A percentile compares a stretch with the other conserved stretches of the same genome.
phyloP scores from a whole-genome alignment of 2,329 filamentous ascomycete genomes.

The Monosporascus cannonballus region DNA sequence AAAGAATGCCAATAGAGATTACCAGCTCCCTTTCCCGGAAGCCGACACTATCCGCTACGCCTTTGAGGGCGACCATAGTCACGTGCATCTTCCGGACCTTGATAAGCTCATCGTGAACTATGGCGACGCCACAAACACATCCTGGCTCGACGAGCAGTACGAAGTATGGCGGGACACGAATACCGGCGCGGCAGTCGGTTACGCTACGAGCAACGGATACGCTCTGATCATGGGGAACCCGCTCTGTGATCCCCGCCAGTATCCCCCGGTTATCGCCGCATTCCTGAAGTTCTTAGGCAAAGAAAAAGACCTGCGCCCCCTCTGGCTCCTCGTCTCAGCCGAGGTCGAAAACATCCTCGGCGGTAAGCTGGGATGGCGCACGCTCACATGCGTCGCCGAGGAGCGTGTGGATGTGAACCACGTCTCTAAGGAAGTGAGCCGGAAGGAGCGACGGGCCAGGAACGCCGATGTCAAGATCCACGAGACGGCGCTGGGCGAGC shows the following conservation, averaged over 20 bases:
- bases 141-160: slow-evolving; percentile 86
- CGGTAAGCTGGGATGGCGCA: slow-evolving; percentile 77
- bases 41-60: slow-evolving; percentile 71
- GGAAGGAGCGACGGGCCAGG: slow-evolving; percentile 74
- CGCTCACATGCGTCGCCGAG: slow-evolving; percentile 81
- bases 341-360: slow-evolving; percentile 75
- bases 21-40: slow-evolving; percentile 73
- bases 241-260: slow-evolving; percentile 74
- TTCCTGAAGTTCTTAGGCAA: slow-evolving; percentile 73
- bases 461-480: slow-evolving; percentile 59
- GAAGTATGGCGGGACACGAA: slow-evolving; percentile 75
- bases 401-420: slow-evolving; percentile 79
- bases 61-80: slow-evolving; percentile 34
- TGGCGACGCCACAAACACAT: slow-evolving; percentile 88
- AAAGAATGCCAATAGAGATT: slow-evolving; percentile 33
- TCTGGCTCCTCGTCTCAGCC: slow-evolving; percentile 86
- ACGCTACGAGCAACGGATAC: slow-evolving; percentile 66
- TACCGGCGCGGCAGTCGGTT: slow-evolving; percentile 81
- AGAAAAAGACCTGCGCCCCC: slow-evolving; percentile 63
- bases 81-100: slow-evolving; percentile 61
- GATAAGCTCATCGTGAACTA: slow-evolving; percentile 93
- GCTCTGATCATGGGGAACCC: slow-evolving; percentile 84
- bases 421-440: slow-evolving; percentile 48
- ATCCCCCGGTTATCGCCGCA: slow-evolving; percentile 62
- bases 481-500: slow-evolving; percentile 60